phyloP scores from a whole-genome alignment of 345 rosid species.

The Eucalyptus globulus region DNA sequence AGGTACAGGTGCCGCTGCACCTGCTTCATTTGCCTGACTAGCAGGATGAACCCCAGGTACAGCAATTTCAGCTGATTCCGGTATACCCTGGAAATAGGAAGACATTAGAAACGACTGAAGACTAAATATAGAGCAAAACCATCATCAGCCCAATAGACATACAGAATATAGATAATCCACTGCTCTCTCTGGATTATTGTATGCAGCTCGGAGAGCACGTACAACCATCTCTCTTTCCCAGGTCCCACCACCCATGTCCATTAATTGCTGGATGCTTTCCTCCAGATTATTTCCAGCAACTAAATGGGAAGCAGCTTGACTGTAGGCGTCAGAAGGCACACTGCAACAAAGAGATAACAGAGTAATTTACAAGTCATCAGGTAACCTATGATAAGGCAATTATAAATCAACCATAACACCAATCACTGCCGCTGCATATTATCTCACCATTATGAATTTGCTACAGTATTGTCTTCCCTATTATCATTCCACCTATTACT shows the following conservation, averaged over 20 bases:
- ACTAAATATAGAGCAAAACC: not conserved
- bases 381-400: not conserved
- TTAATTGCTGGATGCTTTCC: conserved; percentile 65
- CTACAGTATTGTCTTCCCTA: not conserved
- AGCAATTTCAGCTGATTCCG: conserved; percentile 72
- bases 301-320: conserved; percentile 84
- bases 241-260: conserved; percentile 95
- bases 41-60: conserved; percentile 47
- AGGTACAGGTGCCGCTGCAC: conserved; percentile 32
- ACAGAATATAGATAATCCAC: conserved; percentile 94
- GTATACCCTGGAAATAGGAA: conserved; percentile 63
- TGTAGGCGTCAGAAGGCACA: conserved; percentile 44
- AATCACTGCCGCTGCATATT: not conserved
- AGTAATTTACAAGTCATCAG: not conserved
- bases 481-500: not conserved
- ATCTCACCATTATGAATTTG: not conserved
- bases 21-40: conserved; percentile 42
- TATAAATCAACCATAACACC: not conserved
- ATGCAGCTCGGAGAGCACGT: conserved; percentile 96
- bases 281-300: conserved; percentile 69
- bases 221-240: conserved; percentile 96
- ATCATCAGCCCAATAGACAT: conserved; percentile 3
- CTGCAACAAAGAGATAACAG: conserved; percentile 20
- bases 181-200: conserved; percentile 98
- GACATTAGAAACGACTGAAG: conserved; percentile 1